These are phyloP conservation scores for Ilyonectria destructans DNA, from an alignment of 2,329 filamentous ascomycete species.

Conservation along the genomic window DNA sequence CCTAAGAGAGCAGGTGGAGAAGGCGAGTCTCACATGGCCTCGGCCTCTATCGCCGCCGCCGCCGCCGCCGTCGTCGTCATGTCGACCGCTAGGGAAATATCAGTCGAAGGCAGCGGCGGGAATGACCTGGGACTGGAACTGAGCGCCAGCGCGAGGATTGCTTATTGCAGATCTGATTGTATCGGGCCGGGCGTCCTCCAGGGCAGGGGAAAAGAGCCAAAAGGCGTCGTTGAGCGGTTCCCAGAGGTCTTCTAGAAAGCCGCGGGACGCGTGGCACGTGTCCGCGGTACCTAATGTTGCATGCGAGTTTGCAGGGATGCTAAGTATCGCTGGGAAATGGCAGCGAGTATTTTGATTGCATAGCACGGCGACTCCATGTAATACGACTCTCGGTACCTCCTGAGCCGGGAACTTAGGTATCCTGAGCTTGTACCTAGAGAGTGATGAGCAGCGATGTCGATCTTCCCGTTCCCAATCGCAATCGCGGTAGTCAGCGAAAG, in stretches of 20 bases:
- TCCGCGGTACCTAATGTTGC: conserved; percentile 10
- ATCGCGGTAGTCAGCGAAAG: neutral
- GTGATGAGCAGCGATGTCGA: neutral
- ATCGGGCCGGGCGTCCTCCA: neutral
- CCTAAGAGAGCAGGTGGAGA: neutral
- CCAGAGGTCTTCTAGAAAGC: conserved; percentile 23
- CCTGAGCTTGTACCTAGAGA: neutral
- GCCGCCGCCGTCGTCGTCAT: conserved; percentile 24
- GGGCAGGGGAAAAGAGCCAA: neutral
- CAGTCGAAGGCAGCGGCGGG: neutral
- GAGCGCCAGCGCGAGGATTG: neutral
- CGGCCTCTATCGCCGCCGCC: neutral
- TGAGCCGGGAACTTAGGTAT: neutral
- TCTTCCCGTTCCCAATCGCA: neutral
- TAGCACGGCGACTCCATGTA: conserved; percentile 16
- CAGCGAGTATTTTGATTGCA: conserved; percentile 12
- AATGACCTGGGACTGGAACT: neutral
- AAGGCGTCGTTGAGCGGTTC: conserved; percentile 12
- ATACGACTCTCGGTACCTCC: conserved; percentile 20
- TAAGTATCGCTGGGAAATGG: conserved; percentile 11
- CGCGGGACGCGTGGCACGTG: conserved; percentile 4
- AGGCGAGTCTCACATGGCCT: conserved; percentile 17
- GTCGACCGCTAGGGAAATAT: conserved; percentile 15
- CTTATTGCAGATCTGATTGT: conserved; percentile 7
- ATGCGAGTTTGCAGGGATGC: conserved; percentile 1